Evolutionary conservation across 495 filamentous ascomycete species (phyloP), one percentile per base, ranked within the genome.

Genomic region (Mytilinidion resinicola): DNA sequence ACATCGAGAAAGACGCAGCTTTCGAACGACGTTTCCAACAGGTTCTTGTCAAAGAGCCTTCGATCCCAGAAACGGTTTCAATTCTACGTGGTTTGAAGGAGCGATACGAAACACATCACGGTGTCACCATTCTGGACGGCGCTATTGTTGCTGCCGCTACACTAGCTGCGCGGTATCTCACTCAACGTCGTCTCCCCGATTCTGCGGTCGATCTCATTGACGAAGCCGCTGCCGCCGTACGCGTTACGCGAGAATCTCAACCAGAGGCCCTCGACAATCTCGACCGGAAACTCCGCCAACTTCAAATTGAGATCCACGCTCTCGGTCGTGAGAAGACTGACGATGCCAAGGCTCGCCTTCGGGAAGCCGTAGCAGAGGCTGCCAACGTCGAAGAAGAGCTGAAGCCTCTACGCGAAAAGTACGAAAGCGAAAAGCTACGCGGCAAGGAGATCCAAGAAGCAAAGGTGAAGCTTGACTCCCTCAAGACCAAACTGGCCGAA

Each of bases 21-120:
- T 97, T 98, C 69, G 93, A 97, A 71, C 90, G 95, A 67, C 88
- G 93, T 69, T 98, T 98, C 78, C 93, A 98, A 72, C 93, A 97
- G 71, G 92, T 98, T 34, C 73, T 97, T 35, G 90, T 96, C 67
- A 95, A 95, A 69, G 93, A 98, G 69, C 93, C 93, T 1, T 74
- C 83, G 5, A 83, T 96, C 42, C 72, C 84, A 0, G 93, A 98
- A 72, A 97, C 93, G 3, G 83, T 98, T 62, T 97, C 93, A 3
- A 98, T 98, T 69, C 86, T 98, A 14, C 87, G 93, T 77, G 93
- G 93, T 60, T 74, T 98, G 56, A 97, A 97, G 74, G 92, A 96
- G 68, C 89, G 90, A 66, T 98, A 96, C 72, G 93, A 98, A 71
- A 89, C 95, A 15, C 93, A 98, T 74, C 93, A 98, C 72, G 90